Percentiles rank a stretch among this genome's conserved stretches.
Conservation (phyloP, 164 flowering plant genomes). For the Kingdonia uniflora region DNA sequence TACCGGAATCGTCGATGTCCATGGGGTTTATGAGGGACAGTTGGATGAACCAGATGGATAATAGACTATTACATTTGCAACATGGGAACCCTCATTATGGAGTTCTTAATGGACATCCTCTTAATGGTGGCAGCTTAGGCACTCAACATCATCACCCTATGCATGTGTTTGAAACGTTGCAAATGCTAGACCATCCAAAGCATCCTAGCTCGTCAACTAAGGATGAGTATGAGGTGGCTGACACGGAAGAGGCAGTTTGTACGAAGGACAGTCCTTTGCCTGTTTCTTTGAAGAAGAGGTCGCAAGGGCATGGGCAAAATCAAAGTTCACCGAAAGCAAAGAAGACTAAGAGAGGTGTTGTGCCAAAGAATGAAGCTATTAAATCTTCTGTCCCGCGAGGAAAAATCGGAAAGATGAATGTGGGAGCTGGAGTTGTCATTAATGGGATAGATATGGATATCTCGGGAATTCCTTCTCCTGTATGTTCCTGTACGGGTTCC, state of each 20-base stretch:
- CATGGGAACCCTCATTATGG: slow-evolving; percentile 34
- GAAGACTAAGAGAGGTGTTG: slow-evolving; percentile 37
- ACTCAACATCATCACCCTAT: too few relatives aligned
- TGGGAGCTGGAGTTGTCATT: slow-evolving; percentile 51
- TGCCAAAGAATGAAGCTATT: slow-evolving; percentile 36
- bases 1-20: slow-evolving; percentile 33
- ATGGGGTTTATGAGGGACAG: slow-evolving; percentile 52
- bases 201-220: slow-evolving; percentile 40
- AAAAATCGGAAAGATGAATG: slow-evolving; percentile 41
- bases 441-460: slow-evolving; percentile 79
- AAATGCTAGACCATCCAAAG: slow-evolving; percentile 37
- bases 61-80: slow-evolving; percentile 35
- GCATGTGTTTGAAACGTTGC: slow-evolving; percentile 33
- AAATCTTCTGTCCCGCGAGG: slow-evolving; percentile 32
- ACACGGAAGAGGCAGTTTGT: slow-evolving; percentile 28
- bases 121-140: too few relatives aligned
- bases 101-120: slow-evolving; percentile 37
- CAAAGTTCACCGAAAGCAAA: slow-evolving; percentile 50
- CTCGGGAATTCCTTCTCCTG: slow-evolving; percentile 67
- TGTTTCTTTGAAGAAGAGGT: slow-evolving; percentile 42
- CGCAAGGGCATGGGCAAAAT: slow-evolving; percentile 17
- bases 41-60: slow-evolving; percentile 60
- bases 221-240: slow-evolving; percentile 22
- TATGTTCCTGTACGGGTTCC: slow-evolving; percentile 75
- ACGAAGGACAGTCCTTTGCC: slow-evolving; percentile 38